Evolutionary conservation across 306 rosid species (phyloP).

Genomic region (Gastrolobium villosum): DNA sequence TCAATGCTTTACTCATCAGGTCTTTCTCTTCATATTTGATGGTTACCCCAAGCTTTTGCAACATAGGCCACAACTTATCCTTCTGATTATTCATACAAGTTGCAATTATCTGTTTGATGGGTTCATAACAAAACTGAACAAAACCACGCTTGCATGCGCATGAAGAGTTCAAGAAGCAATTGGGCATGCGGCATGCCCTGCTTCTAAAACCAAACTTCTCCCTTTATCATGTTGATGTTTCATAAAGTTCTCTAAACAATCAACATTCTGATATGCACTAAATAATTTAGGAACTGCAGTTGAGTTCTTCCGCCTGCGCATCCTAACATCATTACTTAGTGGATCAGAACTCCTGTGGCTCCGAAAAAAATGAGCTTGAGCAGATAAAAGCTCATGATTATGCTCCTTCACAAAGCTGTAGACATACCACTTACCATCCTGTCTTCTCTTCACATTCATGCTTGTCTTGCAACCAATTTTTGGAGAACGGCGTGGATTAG

Average conservation of each 20-base stretch:
- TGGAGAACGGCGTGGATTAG: constrained; percentile 73
- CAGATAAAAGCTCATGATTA: constrained; percentile 72
- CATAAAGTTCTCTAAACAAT: constrained; percentile 61
- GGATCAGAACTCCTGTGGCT: constrained; percentile 70
- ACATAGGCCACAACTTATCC: no score
- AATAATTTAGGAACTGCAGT: constrained; percentile 57
- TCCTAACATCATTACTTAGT: constrained; percentile 59
- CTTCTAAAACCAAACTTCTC: constrained; percentile 58
- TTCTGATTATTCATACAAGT: no score
- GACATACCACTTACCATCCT: constrained; percentile 70
- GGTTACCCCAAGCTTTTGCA: no score
- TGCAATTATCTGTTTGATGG: no score
- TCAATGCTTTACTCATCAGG: no score
- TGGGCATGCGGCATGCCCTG: constrained; percentile 71
- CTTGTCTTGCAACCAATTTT: constrained; percentile 77
- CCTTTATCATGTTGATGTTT: constrained; percentile 64
- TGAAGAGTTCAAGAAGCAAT: constrained; percentile 66
- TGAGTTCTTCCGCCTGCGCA: constrained; percentile 63
- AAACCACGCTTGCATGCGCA: constrained; percentile 30
- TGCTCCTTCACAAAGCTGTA: constrained; percentile 68
- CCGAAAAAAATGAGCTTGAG: constrained; percentile 68
- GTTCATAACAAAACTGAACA: no score
- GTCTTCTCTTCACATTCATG: constrained; percentile 72
- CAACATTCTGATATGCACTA: constrained; percentile 67
- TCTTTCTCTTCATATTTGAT: no score